phyloP scores from a whole-genome alignment of 345 rosid genomes.

The Lepidium sativum region DNA sequence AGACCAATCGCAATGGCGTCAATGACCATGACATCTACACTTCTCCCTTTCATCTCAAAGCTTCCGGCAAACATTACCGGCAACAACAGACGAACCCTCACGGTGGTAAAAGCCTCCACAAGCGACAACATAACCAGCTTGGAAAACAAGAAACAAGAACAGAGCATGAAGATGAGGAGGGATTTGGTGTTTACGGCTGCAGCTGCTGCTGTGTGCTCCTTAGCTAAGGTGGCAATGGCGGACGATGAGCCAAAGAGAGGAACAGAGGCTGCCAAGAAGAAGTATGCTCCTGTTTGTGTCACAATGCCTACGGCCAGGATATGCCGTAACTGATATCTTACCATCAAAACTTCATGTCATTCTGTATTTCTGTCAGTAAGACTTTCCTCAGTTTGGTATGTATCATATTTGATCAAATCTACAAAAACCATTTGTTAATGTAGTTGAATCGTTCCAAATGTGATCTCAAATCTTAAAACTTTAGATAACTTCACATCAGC shows the following conservation, averaged over 20 bases:
- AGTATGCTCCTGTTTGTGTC: conserved; percentile 54
- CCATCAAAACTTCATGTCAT: background rate
- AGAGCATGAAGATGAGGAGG: conserved; percentile 42
- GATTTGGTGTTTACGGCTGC: conserved; percentile 46
- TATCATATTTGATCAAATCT: conserved; percentile 6
- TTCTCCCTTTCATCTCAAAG: conserved; percentile 20
- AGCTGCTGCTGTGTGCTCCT: conserved; percentile 36
- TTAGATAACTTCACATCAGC: background rate
- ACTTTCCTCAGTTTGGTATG: conserved; percentile 7
- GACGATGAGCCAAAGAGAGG: conserved; percentile 49
- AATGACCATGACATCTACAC: conserved; percentile 36
- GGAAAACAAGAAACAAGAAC: conserved; percentile 19
- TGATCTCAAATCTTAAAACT: background rate
- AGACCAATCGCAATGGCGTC: conserved; percentile 47
- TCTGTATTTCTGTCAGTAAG: background rate
- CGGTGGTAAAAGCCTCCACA: conserved; percentile 28
- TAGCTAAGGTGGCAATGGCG: conserved; percentile 47
- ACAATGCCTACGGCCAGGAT: conserved; percentile 61
- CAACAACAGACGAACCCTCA: conserved; percentile 7
- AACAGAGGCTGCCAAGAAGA: conserved; percentile 58
- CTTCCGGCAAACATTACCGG: conserved; percentile 1
- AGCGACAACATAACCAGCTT: conserved; percentile 19
- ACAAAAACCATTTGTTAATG: background rate
- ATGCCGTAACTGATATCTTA: conserved; percentile 36
- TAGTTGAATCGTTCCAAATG: background rate